Evolutionary conservation across 2,329 filamentous ascomycete species (phyloP), one percentile per base, ranked within the genome.

Genomic region (Diplodia mutila): DNA sequence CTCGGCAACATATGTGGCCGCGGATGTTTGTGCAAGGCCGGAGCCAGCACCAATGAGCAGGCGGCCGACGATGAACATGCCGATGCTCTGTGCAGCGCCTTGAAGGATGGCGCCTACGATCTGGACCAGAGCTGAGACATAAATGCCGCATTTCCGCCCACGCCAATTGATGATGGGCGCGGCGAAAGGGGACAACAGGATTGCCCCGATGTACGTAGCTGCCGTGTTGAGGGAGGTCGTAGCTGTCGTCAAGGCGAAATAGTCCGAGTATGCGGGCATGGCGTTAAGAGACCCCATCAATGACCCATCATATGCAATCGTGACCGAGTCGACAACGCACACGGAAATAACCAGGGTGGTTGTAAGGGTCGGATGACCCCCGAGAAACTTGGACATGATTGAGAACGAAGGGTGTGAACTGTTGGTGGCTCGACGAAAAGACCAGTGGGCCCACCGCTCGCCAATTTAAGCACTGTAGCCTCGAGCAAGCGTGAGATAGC

Each of bases 241-340:
- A 5, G 76, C 72, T 0, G 75, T 79, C 9, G 69, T 74, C n/a
- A 79, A 69, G 14, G 71, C 39, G 67, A 79, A 79, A 67, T 79
- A 79, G 14, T 71, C 69, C 3, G 61, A 65, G 69, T 79, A 80
- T 2, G 71, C 70, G 12, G 74, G 72, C 74, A 80, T 73, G n/a
- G 78, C 73, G 57, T 78, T 79, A 53, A 80, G 68, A 37, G 70
- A 72, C 49, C 74, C 74, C 77, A 80, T 79, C 21, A 78, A 52
- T 16, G 75, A 77, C 54, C 72, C 71, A 67, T 79, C 74, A 64
- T 75, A 78, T n/a, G 73, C 76, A 37, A 75, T 65, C n/a, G 71
- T 71, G 12, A 73, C 72, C 7, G 73, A 73, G 68, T 75, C 73
- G 51, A 74, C 71, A 6, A 75, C 73, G 49, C 72, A 75, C 46